Percentiles rank a stretch among this genome's conserved stretches.
These are phyloP conservation scores for Fusarium albidum DNA, from an alignment of 2,329 filamentous ascomycete species.

Conservation along the genomic window DNA sequence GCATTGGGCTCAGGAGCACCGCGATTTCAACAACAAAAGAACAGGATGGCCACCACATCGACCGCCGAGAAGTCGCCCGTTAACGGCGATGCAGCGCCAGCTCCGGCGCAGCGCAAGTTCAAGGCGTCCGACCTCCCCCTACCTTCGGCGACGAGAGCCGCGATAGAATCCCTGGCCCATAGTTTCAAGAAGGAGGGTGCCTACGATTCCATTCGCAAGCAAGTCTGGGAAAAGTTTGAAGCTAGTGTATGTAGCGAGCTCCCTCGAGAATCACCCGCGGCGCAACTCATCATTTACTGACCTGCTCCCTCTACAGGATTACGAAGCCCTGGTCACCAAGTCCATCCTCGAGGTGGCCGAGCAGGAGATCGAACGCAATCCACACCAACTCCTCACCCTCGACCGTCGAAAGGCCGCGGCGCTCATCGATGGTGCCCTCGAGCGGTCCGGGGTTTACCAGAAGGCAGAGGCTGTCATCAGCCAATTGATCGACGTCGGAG, in stretches of 20 bases:
- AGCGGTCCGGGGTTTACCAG: slow-evolving; percentile 79
- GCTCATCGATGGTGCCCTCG: slow-evolving; percentile 79
- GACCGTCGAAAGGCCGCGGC: slow-evolving; percentile 78
- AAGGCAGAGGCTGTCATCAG: slow-evolving; percentile 74
- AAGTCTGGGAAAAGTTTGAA: slow-evolving; percentile 78
- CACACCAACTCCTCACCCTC: slow-evolving; percentile 73
- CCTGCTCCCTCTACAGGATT: slow-evolving; percentile 59
- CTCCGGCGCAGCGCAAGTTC: slow-evolving; percentile 57
- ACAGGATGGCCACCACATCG: slow-evolving; percentile 38
- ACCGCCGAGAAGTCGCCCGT: slow-evolving; percentile 32
- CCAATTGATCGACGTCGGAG: slow-evolving; percentile 70
- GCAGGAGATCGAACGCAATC: slow-evolving; percentile 78
- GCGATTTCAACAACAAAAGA: not conserved
- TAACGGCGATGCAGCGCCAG: slow-evolving; percentile 23
- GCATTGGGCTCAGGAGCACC: slow-evolving; percentile 3
- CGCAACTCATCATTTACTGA: slow-evolving; percentile 31
- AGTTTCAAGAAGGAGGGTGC: slow-evolving; percentile 88
- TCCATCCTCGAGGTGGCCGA: slow-evolving; percentile 75
- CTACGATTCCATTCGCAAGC: slow-evolving; percentile 80
- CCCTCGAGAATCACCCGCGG: no score
- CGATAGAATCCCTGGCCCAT: slow-evolving; percentile 79
- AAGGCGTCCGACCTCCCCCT: slow-evolving; percentile 80
- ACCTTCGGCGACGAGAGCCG: slow-evolving; percentile 74
- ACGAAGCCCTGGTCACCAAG: slow-evolving; percentile 71
- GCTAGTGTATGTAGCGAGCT: slow-evolving; percentile 62